Evolutionary conservation across 1,284 basidiomycete genomes (phyloP), one percentile per base, ranked within the genome.

Genomic region (Leccinum cinnamomeum): DNA sequence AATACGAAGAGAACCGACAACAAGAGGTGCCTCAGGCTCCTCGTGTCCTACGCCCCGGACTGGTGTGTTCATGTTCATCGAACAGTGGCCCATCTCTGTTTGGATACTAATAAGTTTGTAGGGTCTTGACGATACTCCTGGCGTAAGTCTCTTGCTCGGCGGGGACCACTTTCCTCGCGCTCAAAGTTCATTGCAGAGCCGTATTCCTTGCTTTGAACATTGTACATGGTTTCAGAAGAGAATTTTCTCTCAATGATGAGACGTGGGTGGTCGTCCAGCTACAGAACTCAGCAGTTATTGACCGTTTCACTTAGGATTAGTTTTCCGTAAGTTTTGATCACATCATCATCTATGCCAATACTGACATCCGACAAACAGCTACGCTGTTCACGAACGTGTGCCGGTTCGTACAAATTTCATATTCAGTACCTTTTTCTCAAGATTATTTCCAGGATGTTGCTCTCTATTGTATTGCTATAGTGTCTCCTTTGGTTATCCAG

Each of bases 231-330:
- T 97, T 91, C 77, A 85, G 90, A 69, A 81, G 96, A 60, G 84
- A 87, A 60, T 97, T 97, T 76, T 94, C 92, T 0, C 78, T 96
- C 12, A 80, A 82, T 44, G 94, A 97, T 75, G 87, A 87, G 11
- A 88, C 91, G 81, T 91, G 70, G 61, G 87, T 55, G 14, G 18
- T 14, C 35, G 48, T 51, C 46, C 58, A 39, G 37, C 44, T 39
- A 30, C 39, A 50, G 58, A 56, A 28, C 20, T 37, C 25, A 12
- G 12, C 41, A 20, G 20, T 28, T 53, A 23, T 37, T 60, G 16
- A 65, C 46, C 7, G 44, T 37, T 33, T 23, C 12, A 55, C 41
- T 39, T 60, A 79, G 78, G n/a, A 72, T 89, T 64, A 78, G 78
- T 59, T 81, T 86, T 70, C 81, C 87, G 87, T 89, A 71, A 75